A percentile compares a stretch with the other conserved stretches of the same genome.
phyloP scores from a whole-genome alignment of 2,329 filamentous ascomycete genomes.

The Hymenoscyphus albidus region DNA sequence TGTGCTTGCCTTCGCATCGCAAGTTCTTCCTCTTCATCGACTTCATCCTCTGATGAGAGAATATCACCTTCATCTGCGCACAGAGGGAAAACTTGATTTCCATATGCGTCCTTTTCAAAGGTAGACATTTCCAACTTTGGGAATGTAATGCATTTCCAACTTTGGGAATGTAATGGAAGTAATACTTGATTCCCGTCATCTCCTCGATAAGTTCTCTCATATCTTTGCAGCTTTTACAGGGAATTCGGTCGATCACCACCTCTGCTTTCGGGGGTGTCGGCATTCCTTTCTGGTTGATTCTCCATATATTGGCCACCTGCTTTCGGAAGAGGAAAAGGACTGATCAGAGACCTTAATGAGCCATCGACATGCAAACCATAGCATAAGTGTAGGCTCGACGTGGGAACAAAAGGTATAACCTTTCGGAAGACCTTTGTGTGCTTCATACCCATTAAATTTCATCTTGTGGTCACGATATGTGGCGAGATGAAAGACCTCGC shows the following conservation, averaged over 20 bases:
- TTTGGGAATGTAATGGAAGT: conserved; percentile 2
- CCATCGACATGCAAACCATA: conserved; percentile 7
- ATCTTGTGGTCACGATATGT: not conserved
- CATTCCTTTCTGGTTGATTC: not conserved
- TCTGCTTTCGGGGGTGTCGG: not conserved
- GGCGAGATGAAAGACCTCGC: not conserved
- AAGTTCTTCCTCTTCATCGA: not conserved
- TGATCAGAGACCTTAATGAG: not conserved
- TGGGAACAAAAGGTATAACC: not conserved
- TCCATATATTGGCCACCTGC: not conserved
- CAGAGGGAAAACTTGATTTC: not conserved
- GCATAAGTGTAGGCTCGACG: conserved; percentile 5
- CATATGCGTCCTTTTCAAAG: not conserved
- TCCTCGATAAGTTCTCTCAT: not conserved
- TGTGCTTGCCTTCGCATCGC: not conserved
- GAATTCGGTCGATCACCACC: not conserved
- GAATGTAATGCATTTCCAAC: not conserved
- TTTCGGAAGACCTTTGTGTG: not conserved
- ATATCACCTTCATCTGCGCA: conserved; percentile 4
- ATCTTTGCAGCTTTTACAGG: not conserved
- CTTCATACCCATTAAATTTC: not conserved
- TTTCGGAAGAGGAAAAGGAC: not conserved
- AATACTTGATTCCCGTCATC: not conserved
- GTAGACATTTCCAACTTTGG: conserved; percentile 1
- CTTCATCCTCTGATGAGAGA: not conserved